Evolutionary conservation across 108 stramenopile species (phyloP).

Genomic region (Discostella pseudostelligera): DNA sequence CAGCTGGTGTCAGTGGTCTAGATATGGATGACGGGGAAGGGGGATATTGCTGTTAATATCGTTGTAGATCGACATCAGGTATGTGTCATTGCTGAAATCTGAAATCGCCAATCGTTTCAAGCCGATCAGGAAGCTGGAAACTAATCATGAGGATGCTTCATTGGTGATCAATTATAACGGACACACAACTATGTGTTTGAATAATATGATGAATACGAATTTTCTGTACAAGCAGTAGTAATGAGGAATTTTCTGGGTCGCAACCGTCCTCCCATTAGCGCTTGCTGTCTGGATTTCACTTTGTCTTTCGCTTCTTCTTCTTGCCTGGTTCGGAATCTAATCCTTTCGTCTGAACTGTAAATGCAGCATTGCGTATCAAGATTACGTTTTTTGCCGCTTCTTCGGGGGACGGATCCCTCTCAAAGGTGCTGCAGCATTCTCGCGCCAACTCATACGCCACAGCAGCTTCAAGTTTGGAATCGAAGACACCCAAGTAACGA

Average conservation of each 20-base stretch:
- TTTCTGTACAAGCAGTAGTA: no score
- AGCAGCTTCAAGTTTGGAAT: constrained; percentile 75
- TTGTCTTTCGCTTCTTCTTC: constrained; percentile 1
- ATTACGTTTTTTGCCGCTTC: constrained; percentile 19
- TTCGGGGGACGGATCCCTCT: constrained; percentile 9
- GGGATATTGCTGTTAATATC: constrained; percentile 46
- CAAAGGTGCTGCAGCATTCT: constrained; percentile 3
- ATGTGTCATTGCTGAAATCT: no score
- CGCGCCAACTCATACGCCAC: constrained; percentile 74
- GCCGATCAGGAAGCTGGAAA: no score
- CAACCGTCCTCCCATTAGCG: no score
- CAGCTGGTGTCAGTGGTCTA: constrained; percentile 8
- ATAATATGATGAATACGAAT: background rate
- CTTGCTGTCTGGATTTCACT: background rate
- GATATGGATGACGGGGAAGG: constrained; percentile 41
- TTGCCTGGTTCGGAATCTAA: background rate
- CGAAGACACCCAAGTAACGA: constrained; percentile 83
- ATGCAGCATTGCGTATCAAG: constrained; percentile 27
- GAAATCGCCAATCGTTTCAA: no score
- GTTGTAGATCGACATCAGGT: background rate
- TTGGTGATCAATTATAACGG: background rate
- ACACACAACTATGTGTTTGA: background rate
- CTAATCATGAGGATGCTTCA: constrained; percentile 10
- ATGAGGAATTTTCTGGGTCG: no score
- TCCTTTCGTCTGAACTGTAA: background rate